Base-by-base conservation (phyloP, 2,329 filamentous ascomycete genomes). In the Aspergillus floridensis region DNA sequence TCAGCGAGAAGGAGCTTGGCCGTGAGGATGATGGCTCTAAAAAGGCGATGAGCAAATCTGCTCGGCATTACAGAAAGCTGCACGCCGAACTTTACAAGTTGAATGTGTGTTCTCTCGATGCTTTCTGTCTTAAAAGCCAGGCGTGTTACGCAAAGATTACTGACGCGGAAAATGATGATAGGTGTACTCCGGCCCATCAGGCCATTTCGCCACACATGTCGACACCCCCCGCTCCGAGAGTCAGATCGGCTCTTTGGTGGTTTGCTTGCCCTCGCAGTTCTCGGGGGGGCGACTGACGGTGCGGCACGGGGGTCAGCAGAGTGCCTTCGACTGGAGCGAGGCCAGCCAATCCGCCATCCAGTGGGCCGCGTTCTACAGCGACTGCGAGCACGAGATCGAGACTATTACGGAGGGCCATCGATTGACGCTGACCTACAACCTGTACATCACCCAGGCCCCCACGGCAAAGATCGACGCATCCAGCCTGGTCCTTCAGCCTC, bases 341-440 rank as follows among this genome's bases (percentile, higher is more conserved):
- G 21, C 49, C 1, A 70, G 68, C 31, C 49, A 53, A 4, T 61
- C 66, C 0, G 26, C 49, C 1, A 71, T 76, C 16, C 69, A 74
- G 47, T 77, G 72, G 73, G 73, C 70, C 0, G 74, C 74, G 3
- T 76, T 77, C 32, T 76, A 76, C 35, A 72, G 70, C 21, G 74
- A 76, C 56, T 75, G 72, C 49, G 70, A 74, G 55, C 72, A 75
- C 57, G 72, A 76, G 35, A 74, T 76, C 1, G 64, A 79, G 0
- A 76, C 80, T 14, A 78, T 88, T 5, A 81, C 72, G 0, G 63
- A 71, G 1, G 84, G 84, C 0, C 76, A 87, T 58, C 80, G 83
- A 0, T 61, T 88, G 16, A 87, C 82, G 0, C 67, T 88, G 22
- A 87, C 84, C 0, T 87, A 88, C 71, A 87, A 87, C 59, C 72